Conservation (phyloP, 192 early-diverging fungal species). For the Coemansia sp. region DNA sequence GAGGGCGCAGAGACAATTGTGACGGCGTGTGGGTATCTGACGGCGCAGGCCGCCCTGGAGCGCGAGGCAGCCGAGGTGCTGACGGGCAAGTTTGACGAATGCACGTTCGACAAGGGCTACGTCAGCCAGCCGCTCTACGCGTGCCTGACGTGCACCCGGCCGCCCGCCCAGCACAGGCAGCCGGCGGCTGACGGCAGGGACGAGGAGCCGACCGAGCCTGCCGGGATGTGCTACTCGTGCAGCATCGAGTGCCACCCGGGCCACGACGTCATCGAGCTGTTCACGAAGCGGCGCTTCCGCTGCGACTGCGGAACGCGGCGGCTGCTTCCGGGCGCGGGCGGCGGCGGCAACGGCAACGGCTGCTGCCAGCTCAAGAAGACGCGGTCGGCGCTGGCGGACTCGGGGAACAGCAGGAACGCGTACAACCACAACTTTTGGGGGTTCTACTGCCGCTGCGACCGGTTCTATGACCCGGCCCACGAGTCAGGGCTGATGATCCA, state of each 20-base stretch:
- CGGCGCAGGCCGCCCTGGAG: constrained; percentile 36
- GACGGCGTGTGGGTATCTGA: constrained; percentile 29
- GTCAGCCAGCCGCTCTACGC: constrained; percentile 75
- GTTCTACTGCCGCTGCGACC: constrained; percentile 79
- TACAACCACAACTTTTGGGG: constrained; percentile 85
- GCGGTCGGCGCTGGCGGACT: constrained; percentile 5
- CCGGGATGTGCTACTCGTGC: constrained; percentile 73
- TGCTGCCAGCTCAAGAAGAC: constrained; percentile 30
- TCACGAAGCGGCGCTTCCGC: constrained; percentile 74
- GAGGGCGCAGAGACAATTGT: constrained; percentile 10
- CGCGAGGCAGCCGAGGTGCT: constrained; percentile 51
- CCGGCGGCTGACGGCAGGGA: neutral
- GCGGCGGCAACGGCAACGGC: neutral
- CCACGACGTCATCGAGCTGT: constrained; percentile 81
- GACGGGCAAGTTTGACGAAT: constrained; percentile 67
- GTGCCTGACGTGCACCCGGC: constrained; percentile 66
- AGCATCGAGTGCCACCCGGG: constrained; percentile 69
- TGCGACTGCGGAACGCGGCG: constrained; percentile 81
- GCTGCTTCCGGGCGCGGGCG: constrained; percentile 10
- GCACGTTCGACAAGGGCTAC: constrained; percentile 68
- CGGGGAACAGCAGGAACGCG: constrained; percentile 59
- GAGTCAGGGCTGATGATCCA: constrained; percentile 77
- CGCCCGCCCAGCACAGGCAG: constrained; percentile 20
- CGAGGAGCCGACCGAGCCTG: constrained; percentile 12
- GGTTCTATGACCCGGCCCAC: constrained; percentile 62